A percentile compares a stretch with the other conserved stretches of the same genome.
Evolutionary conservation across 768 basidiomycete species (phyloP).

Genomic region (Lentinula edodes): DNA sequence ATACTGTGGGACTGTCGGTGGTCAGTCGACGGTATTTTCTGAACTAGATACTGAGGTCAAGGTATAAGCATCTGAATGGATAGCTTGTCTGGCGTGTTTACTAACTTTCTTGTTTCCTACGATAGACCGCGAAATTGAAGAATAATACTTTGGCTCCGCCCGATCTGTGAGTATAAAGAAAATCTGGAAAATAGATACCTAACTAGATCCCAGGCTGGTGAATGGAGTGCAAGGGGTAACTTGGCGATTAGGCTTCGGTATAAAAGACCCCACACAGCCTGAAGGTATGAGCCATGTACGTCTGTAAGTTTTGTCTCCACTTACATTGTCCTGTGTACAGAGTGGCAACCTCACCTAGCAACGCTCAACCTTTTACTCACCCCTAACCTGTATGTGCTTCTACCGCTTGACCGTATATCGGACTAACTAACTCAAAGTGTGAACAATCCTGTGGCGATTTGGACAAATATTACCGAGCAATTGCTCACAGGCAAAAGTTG

Average conservation of each 20-base stretch:
- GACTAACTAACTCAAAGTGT: background rate
- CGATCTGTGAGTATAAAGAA: slow-evolving; percentile 35
- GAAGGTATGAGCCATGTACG: slow-evolving; percentile 34
- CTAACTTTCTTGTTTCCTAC: slow-evolving; percentile 1
- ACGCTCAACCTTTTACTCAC: slow-evolving; percentile 25
- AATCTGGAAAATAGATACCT: background rate
- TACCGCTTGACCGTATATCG: background rate
- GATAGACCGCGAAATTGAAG: slow-evolving; percentile 46
- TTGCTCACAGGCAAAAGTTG: background rate
- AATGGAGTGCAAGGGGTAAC: slow-evolving; percentile 60
- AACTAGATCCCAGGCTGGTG: slow-evolving; percentile 29
- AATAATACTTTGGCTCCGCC: slow-evolving; percentile 51
- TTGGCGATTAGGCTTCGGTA: slow-evolving; percentile 58
- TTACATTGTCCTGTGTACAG: slow-evolving; percentile 8
- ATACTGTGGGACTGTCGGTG: slow-evolving; percentile 61
- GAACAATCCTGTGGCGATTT: slow-evolving; percentile 6
- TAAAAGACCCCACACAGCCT: slow-evolving; percentile 43
- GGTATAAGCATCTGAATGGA: slow-evolving; percentile 17
- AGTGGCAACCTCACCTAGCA: slow-evolving; percentile 30
- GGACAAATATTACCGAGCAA: background rate
- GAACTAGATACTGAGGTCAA: slow-evolving; percentile 59
- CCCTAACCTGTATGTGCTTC: slow-evolving; percentile 21
- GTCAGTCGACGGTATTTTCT: slow-evolving; percentile 52
- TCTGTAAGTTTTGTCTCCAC: background rate
- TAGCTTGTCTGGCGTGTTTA: background rate